Evolutionary conservation across 2,329 filamentous ascomycete genomes (phyloP).

Genomic region (Daldinia eschscholtzii): DNA sequence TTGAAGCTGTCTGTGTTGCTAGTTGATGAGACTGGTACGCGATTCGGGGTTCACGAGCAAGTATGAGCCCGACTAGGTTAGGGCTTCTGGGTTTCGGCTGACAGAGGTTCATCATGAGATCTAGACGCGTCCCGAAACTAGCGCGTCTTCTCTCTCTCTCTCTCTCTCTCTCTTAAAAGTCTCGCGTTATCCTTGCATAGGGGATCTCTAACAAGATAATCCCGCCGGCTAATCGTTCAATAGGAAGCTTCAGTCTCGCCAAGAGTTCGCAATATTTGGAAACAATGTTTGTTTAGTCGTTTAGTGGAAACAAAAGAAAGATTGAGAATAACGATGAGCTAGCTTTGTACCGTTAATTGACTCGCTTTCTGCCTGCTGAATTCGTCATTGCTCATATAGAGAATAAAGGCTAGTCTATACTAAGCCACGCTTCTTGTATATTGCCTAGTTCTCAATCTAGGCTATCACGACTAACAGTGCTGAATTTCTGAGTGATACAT

Average conservation of each 20-base stretch:
- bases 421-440: not conserved
- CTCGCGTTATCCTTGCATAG: conserved; percentile 41
- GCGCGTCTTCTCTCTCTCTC: conserved; percentile 38
- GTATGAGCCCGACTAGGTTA: conserved; percentile 14
- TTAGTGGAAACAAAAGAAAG: conserved; percentile 7
- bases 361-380: not conserved
- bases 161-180: conserved; percentile 21
- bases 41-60: conserved; percentile 15
- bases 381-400: not conserved
- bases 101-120: conserved; percentile 28
- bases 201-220: conserved; percentile 33
- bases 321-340: conserved; percentile 33
- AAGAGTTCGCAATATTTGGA: conserved; percentile 29
- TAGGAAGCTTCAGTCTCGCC: conserved; percentile 39
- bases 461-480: not conserved
- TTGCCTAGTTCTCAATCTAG: not conserved
- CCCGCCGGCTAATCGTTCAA: conserved; percentile 34
- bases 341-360: conserved; percentile 1
- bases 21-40: conserved; percentile 32
- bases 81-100: conserved; percentile 35
- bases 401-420: not conserved
- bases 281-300: not conserved
- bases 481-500: not conserved
- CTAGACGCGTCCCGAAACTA: conserved; percentile 40
- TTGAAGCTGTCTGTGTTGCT: conserved; percentile 24